Evolutionary conservation across 2,329 filamentous ascomycete genomes (phyloP).

Genomic region (Stagonosporopsis vannaccii): DNA sequence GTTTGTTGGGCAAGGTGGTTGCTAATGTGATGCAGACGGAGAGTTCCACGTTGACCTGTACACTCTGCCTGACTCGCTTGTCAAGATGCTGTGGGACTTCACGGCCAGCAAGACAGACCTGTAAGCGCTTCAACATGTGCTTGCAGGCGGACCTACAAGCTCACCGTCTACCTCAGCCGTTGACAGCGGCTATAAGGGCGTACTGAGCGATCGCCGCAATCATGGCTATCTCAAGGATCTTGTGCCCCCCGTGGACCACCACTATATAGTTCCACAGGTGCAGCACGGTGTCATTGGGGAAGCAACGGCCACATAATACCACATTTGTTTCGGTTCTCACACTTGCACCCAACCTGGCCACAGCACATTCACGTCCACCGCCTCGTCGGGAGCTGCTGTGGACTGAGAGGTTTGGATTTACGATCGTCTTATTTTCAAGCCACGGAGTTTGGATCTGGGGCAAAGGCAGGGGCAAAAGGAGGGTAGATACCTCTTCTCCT

Average conservation of each 20-base stretch:
- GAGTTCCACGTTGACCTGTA: constrained; percentile 99
- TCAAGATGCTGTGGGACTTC: constrained; percentile 97
- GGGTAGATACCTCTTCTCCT: constrained; percentile 8
- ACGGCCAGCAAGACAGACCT: constrained; percentile 52
- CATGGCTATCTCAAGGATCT: not conserved
- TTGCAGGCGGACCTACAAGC: constrained; percentile 2
- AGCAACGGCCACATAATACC: not conserved
- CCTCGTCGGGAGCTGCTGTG: not conserved
- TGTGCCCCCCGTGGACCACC: no score
- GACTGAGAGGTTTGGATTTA: not conserved
- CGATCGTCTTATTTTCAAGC: constrained; percentile 1
- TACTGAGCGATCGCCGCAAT: not conserved
- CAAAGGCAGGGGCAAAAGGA: constrained; percentile 23
- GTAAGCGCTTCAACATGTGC: constrained; percentile 25
- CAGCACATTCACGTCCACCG: not conserved
- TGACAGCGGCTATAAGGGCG: not conserved
- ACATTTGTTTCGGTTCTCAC: not conserved
- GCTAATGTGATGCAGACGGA: constrained; percentile 66
- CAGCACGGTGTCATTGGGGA: not conserved
- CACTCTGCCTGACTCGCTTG: constrained; percentile 87
- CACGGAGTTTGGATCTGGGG: constrained; percentile 18
- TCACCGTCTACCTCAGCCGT: not conserved
- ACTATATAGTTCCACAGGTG: not conserved
- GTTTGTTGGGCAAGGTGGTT: not conserved
- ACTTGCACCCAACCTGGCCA: not conserved